Conservation (phyloP, 2,329 filamentous ascomycete species). For the Zymoseptoria pseudotritici region DNA sequence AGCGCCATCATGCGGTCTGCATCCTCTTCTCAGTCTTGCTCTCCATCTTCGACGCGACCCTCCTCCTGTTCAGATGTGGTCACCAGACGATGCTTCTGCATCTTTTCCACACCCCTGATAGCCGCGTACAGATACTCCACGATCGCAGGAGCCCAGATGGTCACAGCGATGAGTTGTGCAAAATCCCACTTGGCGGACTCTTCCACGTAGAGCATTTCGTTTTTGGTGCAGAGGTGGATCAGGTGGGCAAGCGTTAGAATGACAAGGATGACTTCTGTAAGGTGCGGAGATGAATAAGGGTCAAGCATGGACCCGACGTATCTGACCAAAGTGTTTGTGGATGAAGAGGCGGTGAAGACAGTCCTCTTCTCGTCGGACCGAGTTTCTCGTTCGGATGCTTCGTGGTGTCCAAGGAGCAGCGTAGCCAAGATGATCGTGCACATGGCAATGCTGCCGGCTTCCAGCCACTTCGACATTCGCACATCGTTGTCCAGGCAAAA, state of each 20-base stretch:
- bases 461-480: background rate
- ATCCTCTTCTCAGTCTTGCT: background rate
- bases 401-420: background rate
- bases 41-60: background rate
- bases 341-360: conserved; percentile 1
- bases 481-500: background rate
- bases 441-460: background rate
- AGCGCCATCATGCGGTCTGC: background rate
- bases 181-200: conserved; percentile 8
- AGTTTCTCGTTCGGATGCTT: background rate
- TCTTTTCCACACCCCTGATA: background rate
- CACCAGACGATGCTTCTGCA: background rate
- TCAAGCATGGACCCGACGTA: background rate
- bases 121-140: conserved; percentile 12
- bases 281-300: background rate
- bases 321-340: background rate
- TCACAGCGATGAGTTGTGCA: conserved; percentile 12
- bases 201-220: conserved; percentile 4
- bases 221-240: conserved; percentile 5
- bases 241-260: conserved; percentile 1
- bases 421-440: background rate
- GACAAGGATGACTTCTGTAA: conserved; percentile 1
- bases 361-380: background rate
- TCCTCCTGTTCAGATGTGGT: background rate
- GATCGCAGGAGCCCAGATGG: conserved; percentile 13